Conservation (phyloP, 192 early-diverging fungal species). For the Phlyctochytrium bullatum region DNA sequence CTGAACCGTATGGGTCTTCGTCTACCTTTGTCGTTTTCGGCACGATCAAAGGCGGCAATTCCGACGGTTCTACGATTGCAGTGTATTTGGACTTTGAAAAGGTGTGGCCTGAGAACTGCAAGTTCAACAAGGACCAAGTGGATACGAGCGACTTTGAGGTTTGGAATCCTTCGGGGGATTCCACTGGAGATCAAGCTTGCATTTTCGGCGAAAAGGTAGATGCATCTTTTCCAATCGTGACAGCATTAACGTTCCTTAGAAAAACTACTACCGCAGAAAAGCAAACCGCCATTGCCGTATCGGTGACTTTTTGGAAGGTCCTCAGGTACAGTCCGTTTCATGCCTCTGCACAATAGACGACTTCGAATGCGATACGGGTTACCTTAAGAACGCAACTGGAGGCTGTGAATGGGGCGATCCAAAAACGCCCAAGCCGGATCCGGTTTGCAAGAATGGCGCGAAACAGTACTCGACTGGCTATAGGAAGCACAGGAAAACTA, state of each 20-base stretch:
- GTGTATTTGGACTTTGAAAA: slow-evolving; percentile 72
- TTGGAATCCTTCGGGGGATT: slow-evolving; percentile 64
- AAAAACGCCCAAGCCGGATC: slow-evolving; percentile 1
- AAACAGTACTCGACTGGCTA: slow-evolving; percentile 28
- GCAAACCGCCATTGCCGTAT: slow-evolving; percentile 34
- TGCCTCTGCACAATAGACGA: slow-evolving; percentile 49
- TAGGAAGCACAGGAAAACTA: slow-evolving; percentile 21
- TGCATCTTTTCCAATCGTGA: slow-evolving; percentile 30
- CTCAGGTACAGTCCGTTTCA: background rate
- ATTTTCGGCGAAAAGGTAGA: slow-evolving; percentile 73
- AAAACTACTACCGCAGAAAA: slow-evolving; percentile 42
- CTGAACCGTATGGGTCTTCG: slow-evolving; percentile 31
- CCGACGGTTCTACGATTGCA: slow-evolving; percentile 18
- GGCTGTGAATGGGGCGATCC: slow-evolving; percentile 9
- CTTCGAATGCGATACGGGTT: slow-evolving; percentile 47
- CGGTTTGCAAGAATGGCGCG: slow-evolving; percentile 23
- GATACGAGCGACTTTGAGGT: slow-evolving; percentile 66
- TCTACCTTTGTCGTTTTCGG: slow-evolving; percentile 29
- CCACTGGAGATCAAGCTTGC: slow-evolving; percentile 54
- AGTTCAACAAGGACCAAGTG: slow-evolving; percentile 52
- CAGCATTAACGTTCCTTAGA: slow-evolving; percentile 32
- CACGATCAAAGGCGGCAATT: slow-evolving; percentile 6
- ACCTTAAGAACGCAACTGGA: slow-evolving; percentile 10
- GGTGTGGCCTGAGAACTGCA: slow-evolving; percentile 65
- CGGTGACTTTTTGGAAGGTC: slow-evolving; percentile 21